These are phyloP conservation scores for Trichoderma gamsii DNA, from an alignment of 495 filamentous ascomycete species.

Conservation along the genomic window DNA sequence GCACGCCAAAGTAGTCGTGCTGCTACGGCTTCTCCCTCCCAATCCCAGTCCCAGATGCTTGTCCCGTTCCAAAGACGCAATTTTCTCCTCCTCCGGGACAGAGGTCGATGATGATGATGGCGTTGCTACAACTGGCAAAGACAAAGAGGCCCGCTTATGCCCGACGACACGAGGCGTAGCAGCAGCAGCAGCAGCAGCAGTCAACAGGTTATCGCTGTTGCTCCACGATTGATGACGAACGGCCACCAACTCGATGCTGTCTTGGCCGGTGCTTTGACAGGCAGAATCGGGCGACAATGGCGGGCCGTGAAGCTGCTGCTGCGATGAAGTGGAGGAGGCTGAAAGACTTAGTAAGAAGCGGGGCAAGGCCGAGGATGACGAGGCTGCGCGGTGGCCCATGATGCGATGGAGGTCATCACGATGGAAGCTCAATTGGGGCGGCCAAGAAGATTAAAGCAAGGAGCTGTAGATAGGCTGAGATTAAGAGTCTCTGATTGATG, in stretches of 20 bases:
- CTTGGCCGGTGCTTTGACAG: background rate
- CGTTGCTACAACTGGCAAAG: background rate
- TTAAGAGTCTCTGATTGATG: no score
- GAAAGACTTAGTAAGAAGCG: constrained; percentile 14
- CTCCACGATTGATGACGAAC: background rate
- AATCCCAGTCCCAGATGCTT: background rate
- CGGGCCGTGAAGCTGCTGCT: constrained; percentile 1
- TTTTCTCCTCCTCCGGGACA: background rate
- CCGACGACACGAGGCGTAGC: background rate
- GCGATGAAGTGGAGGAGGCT: constrained; percentile 4
- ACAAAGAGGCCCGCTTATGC: background rate
- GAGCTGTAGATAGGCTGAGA: no score
- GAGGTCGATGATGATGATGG: background rate
- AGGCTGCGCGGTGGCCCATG: constrained; percentile 2
- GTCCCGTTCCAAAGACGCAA: background rate
- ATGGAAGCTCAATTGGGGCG: background rate
- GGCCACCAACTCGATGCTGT: background rate
- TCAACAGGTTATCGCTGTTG: background rate
- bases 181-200: background rate
- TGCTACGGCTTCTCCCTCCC: background rate
- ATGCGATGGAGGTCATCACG: background rate
- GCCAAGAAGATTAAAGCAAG: no score
- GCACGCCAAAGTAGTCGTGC: background rate
- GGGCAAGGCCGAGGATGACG: constrained; percentile 5
- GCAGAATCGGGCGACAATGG: background rate